Base-by-base conservation (phyloP, 495 filamentous ascomycete genomes). In the Daldinia childiae region DNA sequence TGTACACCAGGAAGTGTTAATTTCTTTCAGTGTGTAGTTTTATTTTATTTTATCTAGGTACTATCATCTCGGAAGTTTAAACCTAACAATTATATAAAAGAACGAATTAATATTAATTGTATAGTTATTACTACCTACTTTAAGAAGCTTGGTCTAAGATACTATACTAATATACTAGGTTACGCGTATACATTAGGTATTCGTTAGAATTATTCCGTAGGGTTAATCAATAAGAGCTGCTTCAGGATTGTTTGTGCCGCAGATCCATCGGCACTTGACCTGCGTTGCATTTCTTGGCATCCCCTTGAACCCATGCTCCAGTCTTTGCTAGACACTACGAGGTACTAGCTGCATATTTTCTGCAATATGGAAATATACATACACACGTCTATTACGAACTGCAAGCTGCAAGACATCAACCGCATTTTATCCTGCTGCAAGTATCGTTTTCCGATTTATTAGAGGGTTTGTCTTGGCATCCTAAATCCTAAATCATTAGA, bases 201-300 rank as follows among this genome's bases (percentile, higher is more conserved):
- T 52, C 19, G 45, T 12, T 66, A 15, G 43, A 39, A 66, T 52
- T 43, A 38, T 4, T n/a, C n/a, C n/a, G n/a, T n/a, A n/a, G n/a
- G 11, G 55, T 59, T 45, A 66, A 68, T 68, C 48, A 61, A 68
- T 61, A 27, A 68, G n/a, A 68, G 32, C n/a, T 29, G 32, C 34
- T 56, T 32, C 27, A 60, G n/a, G 34, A 29, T 52, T 58, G 38
- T 64, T 60, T 58, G 55, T 39, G 56, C 64, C 50, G 71, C 43
- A 73, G 71, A 73, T 73, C 71, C 58, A 38, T 51, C 71, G 71
- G 71, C 66, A 73, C 59, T 69, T 73, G 62, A 14, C 45, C 50
- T 45, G 43, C 34, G 62, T 59, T 45, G 34, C 63, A 65, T 63
- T 66, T 51, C 65, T 63, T 63, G 62, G 66, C 71, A 27, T 39